Percentiles rank a stretch among this genome's conserved stretches.
Conservation (phyloP, 2,329 filamentous ascomycete genomes). For the Verticillium zaregamsianum region DNA sequence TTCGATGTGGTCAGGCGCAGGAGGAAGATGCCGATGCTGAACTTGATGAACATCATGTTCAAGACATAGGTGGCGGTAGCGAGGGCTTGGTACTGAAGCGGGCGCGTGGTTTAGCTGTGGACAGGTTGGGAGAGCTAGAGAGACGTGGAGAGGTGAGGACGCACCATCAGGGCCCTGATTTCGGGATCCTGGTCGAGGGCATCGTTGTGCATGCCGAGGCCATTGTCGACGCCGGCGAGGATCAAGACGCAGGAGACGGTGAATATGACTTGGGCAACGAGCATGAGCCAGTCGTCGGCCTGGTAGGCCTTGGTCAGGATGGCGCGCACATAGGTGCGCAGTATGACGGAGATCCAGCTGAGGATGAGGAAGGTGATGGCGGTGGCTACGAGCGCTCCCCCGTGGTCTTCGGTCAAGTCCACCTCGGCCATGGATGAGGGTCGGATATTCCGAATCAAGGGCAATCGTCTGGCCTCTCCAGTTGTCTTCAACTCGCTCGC, state of each 20-base stretch:
- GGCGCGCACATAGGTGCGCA: conserved; percentile 39
- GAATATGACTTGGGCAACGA: conserved; percentile 41
- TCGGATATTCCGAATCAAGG: neutral
- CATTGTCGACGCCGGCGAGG: conserved; percentile 34
- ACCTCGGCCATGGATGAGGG: conserved; percentile 25
- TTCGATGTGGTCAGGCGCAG: conserved; percentile 41
- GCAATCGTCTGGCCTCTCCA: conserved; percentile 2
- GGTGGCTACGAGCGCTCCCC: conserved; percentile 29
- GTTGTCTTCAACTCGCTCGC: neutral
- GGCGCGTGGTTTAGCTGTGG: neutral
- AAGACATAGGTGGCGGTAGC: conserved; percentile 45
- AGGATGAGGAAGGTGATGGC: conserved; percentile 31
- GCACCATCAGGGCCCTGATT: conserved; percentile 43
- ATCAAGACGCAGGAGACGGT: conserved; percentile 44
- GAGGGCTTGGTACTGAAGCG: conserved; percentile 42
- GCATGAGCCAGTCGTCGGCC: conserved; percentile 51
- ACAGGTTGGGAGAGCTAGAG: neutral
- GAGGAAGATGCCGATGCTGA: conserved; percentile 50
- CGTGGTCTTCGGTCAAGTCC: conserved; percentile 34
- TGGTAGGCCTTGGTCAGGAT: conserved; percentile 40
- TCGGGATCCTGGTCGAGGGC: conserved; percentile 34
- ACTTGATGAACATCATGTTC: conserved; percentile 54
- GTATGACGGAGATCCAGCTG: conserved; percentile 36
- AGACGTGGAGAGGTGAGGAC: neutral
- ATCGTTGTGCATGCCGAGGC: conserved; percentile 43